Conservation (phyloP, 306 rosid genomes). For the Senna tora region DNA sequence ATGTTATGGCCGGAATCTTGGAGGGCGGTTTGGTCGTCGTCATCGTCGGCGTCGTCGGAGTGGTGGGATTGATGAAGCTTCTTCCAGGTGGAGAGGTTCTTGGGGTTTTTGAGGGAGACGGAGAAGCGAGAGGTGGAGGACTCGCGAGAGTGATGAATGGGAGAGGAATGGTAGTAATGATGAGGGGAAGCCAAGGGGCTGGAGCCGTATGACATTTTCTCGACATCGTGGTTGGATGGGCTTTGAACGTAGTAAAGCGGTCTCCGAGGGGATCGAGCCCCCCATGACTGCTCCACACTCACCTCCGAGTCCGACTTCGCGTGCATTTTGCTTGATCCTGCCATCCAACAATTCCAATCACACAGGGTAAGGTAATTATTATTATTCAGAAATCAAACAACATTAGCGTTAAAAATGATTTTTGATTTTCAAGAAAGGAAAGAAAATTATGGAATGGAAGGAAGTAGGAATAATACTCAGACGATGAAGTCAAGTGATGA, state of each 20-base stretch:
- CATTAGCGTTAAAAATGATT: background rate
- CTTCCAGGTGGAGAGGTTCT: slow-evolving; percentile 58
- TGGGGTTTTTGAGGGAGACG: slow-evolving; percentile 73
- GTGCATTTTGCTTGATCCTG: slow-evolving; percentile 54
- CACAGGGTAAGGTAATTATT: too few species aligned
- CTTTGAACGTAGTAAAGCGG: slow-evolving; percentile 92
- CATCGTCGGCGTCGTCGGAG: slow-evolving; percentile 38
- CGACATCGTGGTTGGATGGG: slow-evolving; percentile 86
- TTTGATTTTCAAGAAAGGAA: background rate
- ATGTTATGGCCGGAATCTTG: slow-evolving; percentile 41
- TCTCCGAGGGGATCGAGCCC: slow-evolving; percentile 75
- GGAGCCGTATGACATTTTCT: slow-evolving; percentile 95
- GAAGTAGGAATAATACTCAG: background rate
- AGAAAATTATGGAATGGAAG: background rate
- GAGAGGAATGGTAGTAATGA: slow-evolving; percentile 77
- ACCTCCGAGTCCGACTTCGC: slow-evolving; percentile 85
- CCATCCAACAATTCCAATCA: too few species aligned
- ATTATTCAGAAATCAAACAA: background rate
- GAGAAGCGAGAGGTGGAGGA: slow-evolving; percentile 94
- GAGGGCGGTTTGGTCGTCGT: slow-evolving; percentile 9
- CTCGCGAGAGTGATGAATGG: slow-evolving; percentile 95
- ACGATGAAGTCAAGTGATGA: background rate
- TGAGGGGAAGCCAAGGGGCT: slow-evolving; percentile 79
- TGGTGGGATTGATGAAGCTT: slow-evolving; percentile 44
- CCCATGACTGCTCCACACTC: slow-evolving; percentile 72